Evolutionary conservation across 2,329 filamentous ascomycete genomes (phyloP).

Genomic region (Cryphonectria parasitica): DNA sequence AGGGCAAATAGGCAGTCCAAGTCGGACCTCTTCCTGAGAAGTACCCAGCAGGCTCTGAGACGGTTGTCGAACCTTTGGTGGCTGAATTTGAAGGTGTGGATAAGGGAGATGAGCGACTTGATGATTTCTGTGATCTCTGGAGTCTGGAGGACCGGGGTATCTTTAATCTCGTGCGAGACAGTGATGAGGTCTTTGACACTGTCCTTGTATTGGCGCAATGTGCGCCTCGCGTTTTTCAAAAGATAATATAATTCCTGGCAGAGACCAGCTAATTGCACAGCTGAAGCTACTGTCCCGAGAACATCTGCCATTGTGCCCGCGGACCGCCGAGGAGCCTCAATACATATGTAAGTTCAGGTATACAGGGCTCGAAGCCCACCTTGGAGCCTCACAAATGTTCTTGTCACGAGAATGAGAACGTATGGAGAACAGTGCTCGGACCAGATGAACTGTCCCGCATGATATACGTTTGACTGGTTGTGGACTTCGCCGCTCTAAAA

Average conservation of each 20-base stretch:
- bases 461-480: not conserved
- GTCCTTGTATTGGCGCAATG: not conserved
- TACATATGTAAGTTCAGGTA: not conserved
- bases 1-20: not conserved
- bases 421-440: not conserved
- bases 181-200: not conserved
- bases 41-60: not conserved
- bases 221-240: not conserved
- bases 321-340: not conserved
- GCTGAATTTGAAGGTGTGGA: not conserved
- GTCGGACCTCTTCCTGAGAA: not conserved
- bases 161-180: not conserved
- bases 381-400: too few species aligned
- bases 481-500: too few species aligned
- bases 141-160: not conserved
- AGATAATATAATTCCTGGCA: not conserved
- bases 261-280: not conserved
- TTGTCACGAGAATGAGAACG: not conserved
- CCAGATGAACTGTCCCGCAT: not conserved
- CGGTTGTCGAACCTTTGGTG: not conserved
- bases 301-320: not conserved
- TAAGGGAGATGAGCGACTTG: not conserved
- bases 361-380: too few species aligned
- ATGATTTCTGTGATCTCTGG: not conserved
- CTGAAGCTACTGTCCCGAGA: not conserved